Percentiles rank a stretch among this genome's conserved stretches.
Evolutionary conservation across 2,329 filamentous ascomycete species (phyloP).

Genomic region (Penicillium sp.): DNA sequence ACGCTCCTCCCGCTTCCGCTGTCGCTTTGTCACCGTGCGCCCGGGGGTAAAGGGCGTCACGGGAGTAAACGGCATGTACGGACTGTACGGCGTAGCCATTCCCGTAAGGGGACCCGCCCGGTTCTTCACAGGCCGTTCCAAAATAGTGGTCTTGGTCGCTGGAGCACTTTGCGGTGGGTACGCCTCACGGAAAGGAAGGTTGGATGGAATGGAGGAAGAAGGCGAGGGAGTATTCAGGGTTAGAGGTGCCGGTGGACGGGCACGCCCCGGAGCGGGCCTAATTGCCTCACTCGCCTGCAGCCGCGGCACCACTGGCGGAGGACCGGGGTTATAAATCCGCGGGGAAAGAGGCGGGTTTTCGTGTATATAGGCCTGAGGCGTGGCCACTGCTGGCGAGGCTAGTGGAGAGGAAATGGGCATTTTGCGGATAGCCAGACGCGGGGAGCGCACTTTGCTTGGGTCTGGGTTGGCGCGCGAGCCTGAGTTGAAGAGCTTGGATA

Average conservation of each 20-base stretch:
- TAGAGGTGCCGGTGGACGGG: conserved; percentile 33
- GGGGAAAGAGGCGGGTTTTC: conserved; percentile 59
- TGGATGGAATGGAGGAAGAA: conserved; percentile 27
- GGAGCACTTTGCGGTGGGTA: conserved; percentile 47
- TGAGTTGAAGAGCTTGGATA: conserved; percentile 45
- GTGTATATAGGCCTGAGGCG: conserved; percentile 47
- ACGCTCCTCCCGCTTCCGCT: conserved; percentile 44
- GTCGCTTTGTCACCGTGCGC: conserved; percentile 46
- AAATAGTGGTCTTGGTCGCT: conserved; percentile 50
- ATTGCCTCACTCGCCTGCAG: conserved; percentile 11
- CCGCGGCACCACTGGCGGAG: conserved; percentile 54
- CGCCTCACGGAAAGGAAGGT: conserved; percentile 46
- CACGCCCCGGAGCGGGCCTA: conserved; percentile 19
- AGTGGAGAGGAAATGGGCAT: conserved; percentile 60
- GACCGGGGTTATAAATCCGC: conserved; percentile 55
- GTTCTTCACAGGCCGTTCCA: conserved; percentile 44
- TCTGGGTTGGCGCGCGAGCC: conserved; percentile 41
- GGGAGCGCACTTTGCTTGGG: conserved; percentile 46
- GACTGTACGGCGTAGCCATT: conserved; percentile 51
- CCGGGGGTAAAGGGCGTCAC: conserved; percentile 52
- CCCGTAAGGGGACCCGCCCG: conserved; percentile 47
- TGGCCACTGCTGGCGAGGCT: conserved; percentile 45
- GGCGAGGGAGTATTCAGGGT: conserved; percentile 32
- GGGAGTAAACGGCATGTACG: conserved; percentile 53
- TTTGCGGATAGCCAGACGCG: conserved; percentile 49